These are phyloP conservation scores for Dysphania ambrosioides DNA, from an alignment of 148 eudicot species.

Conservation along the genomic window DNA sequence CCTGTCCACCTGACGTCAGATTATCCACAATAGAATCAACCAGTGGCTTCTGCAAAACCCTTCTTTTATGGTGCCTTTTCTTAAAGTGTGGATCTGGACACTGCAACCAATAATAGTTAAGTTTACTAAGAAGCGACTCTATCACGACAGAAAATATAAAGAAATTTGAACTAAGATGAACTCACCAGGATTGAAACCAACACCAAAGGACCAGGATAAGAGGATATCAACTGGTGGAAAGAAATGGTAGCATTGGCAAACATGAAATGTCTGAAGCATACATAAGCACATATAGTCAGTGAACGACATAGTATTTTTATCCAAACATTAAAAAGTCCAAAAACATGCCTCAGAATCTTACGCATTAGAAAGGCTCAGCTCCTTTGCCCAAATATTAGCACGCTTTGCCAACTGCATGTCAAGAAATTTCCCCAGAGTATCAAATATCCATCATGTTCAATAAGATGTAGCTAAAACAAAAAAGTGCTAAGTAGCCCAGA, in stretches of 20 bases:
- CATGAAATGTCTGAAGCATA: conserved; percentile 69
- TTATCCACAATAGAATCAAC: conserved; percentile 63
- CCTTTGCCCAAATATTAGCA: conserved; percentile 79
- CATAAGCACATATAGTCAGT: conserved; percentile 22
- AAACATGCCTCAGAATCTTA: conserved; percentile 33
- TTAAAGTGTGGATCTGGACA: conserved; percentile 98
- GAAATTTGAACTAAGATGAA: not conserved
- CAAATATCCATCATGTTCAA: conserved; percentile 9
- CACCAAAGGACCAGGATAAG: conserved; percentile 87
- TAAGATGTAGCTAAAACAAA: conserved; percentile 14
- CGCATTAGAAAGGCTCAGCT: conserved; percentile 59
- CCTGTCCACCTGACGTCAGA: conserved; percentile 72
- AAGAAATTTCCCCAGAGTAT: conserved; percentile 7
- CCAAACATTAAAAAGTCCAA: not conserved
- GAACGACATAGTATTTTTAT: not conserved
- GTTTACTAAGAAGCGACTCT: not conserved
- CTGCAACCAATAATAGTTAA: conserved; percentile 42
- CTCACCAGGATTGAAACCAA: conserved; percentile 89
- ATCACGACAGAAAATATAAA: not conserved
- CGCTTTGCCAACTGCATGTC: conserved; percentile 74
- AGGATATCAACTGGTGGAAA: conserved; percentile 64
- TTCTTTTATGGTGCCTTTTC: conserved; percentile 81
- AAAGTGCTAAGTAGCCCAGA: conserved; percentile 22
- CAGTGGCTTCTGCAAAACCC: conserved; percentile 81
- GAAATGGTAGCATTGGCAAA: conserved; percentile 82